These are phyloP conservation scores for Leccinum griseonigrum DNA, from an alignment of 1,284 basidiomycete genomes.

Conservation along the genomic window DNA sequence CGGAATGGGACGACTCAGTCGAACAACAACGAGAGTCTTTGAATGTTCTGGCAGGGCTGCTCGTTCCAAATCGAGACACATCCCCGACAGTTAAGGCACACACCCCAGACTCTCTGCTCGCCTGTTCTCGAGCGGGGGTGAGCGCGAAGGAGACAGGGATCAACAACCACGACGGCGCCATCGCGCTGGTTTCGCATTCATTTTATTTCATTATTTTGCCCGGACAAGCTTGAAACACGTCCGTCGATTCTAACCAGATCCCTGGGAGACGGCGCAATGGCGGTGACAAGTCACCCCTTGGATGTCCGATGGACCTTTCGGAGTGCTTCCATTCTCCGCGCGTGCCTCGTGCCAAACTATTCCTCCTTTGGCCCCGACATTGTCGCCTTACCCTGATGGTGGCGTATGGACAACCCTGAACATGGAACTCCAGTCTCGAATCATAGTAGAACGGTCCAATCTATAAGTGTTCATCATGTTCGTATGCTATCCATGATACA, in stretches of 20 bases:
- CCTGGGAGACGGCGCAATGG: slow-evolving; percentile 29
- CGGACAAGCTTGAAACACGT: background rate
- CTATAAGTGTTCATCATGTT: slow-evolving; percentile 19
- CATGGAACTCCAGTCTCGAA: background rate
- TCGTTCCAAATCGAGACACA: slow-evolving; percentile 27
- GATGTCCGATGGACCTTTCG: background rate
- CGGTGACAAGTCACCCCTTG: slow-evolving; percentile 6
- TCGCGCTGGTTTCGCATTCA: background rate
- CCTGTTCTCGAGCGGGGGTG: background rate
- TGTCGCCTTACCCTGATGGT: background rate
- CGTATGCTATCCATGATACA: slow-evolving; percentile 29
- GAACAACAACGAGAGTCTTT: background rate
- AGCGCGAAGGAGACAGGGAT: background rate
- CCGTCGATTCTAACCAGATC: slow-evolving; percentile 16
- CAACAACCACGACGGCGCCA: background rate
- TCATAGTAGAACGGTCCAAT: background rate
- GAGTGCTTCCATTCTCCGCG: background rate
- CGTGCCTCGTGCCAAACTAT: background rate
- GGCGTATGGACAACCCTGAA: background rate
- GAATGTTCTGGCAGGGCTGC: slow-evolving; percentile 4
- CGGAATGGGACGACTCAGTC: slow-evolving; percentile 7
- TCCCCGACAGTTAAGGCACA: background rate
- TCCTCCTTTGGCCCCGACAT: background rate
- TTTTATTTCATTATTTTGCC: background rate
- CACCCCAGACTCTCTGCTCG: background rate